phyloP scores from a whole-genome alignment of 1,284 basidiomycete species.

The Trichosporon inkin region DNA sequence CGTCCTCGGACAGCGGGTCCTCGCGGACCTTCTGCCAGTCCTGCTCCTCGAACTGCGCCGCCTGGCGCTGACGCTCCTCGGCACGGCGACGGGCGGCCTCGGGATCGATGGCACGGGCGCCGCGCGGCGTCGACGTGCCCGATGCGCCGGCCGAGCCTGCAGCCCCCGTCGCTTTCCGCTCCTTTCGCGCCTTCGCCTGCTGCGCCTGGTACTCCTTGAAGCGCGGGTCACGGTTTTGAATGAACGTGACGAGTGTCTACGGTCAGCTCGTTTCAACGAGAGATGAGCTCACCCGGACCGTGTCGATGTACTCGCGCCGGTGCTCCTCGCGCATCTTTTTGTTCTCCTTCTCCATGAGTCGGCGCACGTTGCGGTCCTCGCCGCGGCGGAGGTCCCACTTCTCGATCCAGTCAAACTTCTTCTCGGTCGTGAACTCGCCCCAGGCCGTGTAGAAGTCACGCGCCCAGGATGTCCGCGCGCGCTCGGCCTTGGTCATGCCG shows the following conservation, averaged over 20 bases:
- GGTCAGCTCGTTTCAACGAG: neutral
- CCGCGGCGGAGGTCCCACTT: slow-evolving; percentile 79
- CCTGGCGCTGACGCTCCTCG: slow-evolving; percentile 30
- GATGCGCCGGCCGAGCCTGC: slow-evolving; percentile 7
- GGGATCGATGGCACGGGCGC: slow-evolving; percentile 22
- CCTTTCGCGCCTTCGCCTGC: slow-evolving; percentile 48
- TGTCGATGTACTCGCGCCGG: slow-evolving; percentile 88
- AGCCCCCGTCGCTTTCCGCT: slow-evolving; percentile 9
- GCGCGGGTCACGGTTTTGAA: slow-evolving; percentile 90
- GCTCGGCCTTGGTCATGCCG: slow-evolving; percentile 54
- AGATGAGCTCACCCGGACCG: slow-evolving; percentile 63
- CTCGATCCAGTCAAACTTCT: slow-evolving; percentile 87
- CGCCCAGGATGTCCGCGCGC: slow-evolving; percentile 53
- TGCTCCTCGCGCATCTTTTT: slow-evolving; percentile 84
- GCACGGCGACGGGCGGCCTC: slow-evolving; percentile 27
- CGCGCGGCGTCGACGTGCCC: slow-evolving; percentile 22
- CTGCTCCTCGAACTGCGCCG: slow-evolving; percentile 54
- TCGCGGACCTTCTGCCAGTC: slow-evolving; percentile 72
- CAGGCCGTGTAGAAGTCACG: slow-evolving; percentile 81
- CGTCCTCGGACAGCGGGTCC: slow-evolving; percentile 59
- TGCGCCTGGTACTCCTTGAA: slow-evolving; percentile 68
- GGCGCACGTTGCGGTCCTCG: slow-evolving; percentile 76
- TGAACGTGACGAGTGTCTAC: slow-evolving; percentile 75
- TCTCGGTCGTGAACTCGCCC: slow-evolving; percentile 80
- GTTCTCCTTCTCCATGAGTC: slow-evolving; percentile 94